Base-by-base conservation (phyloP, 2,329 filamentous ascomycete genomes). In the Alternaria incomplexa region DNA sequence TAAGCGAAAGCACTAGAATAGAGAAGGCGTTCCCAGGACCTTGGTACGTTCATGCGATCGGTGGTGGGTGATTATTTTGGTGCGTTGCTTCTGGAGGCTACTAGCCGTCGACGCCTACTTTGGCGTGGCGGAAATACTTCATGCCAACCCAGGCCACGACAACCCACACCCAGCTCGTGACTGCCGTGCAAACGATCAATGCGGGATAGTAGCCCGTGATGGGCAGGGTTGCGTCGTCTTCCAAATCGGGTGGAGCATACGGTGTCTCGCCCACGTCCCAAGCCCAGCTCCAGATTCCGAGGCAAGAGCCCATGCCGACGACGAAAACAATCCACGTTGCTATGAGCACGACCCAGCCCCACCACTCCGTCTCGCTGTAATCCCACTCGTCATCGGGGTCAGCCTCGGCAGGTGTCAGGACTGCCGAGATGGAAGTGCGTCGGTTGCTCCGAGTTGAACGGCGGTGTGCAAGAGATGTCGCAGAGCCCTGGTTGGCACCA, bases 101-200 rank as follows among this genome's bases (percentile, higher is more conserved):
- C 61, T 76, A 78, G 30, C 73, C 72, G 53, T 88, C 86, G 40
- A 88, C 87, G 20, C 85, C 86, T 48, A 98, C 96, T 83, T 97
- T 97, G 32, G 96, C 95, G 84, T 99, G 96, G 71, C 94, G 89
- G 77, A 99, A 99, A 80, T 98, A 98, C 80, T 99, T 99, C 95
- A 99, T 98, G 23, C 96, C 96, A 52, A 98, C 91, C 96, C 96
- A 99, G 11, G 96, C 96, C 61, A 96, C 90, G 12, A 97, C 89
- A 17, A 98, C 96, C 96, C 96, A 99, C 6, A 98, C 93, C 96
- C 96, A 99, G 17, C 94, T 93, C 92, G 99, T 97, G 26, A 99
- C 92, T 4, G 94, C 90, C 4, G 95, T 97, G 70, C 98, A 83
- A 62, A 98, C 96, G 68, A 98, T 92, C 74, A 99, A 83, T 11